Evolutionary conservation across 768 basidiomycete genomes (phyloP).

Genomic region (Leccinellum albellum): DNA sequence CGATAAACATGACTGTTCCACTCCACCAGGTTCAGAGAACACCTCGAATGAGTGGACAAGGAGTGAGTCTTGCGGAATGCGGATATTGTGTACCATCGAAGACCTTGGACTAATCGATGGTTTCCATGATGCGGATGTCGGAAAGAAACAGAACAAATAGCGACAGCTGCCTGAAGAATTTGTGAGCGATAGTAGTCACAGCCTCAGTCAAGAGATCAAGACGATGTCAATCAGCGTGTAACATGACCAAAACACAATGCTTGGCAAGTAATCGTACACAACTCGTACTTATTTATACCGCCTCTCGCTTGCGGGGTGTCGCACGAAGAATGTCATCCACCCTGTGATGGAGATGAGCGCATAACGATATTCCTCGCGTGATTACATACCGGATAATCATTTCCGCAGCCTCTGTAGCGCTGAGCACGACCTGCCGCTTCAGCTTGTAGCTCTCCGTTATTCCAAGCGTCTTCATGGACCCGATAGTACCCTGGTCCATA

Average conservation of each 20-base stretch:
- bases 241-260: too few species aligned
- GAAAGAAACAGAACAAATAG: constrained; percentile 39
- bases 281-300: constrained; percentile 44
- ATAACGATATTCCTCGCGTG: not conserved
- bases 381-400: constrained; percentile 87
- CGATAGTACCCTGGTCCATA: constrained; percentile 83
- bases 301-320: constrained; percentile 83
- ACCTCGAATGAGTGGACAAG: constrained; percentile 39
- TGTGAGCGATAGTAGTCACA: constrained; percentile 29
- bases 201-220: constrained; percentile 9
- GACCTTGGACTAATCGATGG: constrained; percentile 30
- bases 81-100: constrained; percentile 36
- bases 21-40: too few species aligned
- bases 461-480: constrained; percentile 83
- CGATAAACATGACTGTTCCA: too few species aligned
- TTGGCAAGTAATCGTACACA: not conserved
- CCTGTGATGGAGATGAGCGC: constrained; percentile 35
- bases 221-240: not conserved
- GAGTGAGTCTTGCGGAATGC: constrained; percentile 42
- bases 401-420: constrained; percentile 94
- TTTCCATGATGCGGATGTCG: constrained; percentile 51
- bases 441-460: constrained; percentile 97
- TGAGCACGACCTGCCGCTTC: constrained; percentile 90
- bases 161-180: constrained; percentile 36
- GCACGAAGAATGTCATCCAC: constrained; percentile 91